Evolutionary conservation across 768 basidiomycete species (phyloP).

Genomic region (Clavulina sp.): DNA sequence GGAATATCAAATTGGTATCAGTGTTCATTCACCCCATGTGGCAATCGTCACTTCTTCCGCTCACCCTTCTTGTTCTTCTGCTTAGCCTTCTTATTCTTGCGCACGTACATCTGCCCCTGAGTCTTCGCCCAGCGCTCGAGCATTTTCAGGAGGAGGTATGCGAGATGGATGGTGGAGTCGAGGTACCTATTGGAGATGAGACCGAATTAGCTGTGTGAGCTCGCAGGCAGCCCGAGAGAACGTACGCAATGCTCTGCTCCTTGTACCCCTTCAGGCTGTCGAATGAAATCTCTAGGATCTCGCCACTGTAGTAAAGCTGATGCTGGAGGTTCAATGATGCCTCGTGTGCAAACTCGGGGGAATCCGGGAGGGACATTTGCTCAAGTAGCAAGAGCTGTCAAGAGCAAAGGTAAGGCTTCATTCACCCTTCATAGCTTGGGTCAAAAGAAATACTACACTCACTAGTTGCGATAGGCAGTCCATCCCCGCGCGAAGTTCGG

Average conservation of each 20-base stretch:
- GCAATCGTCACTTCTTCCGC: constrained; percentile 2
- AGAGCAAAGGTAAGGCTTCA: background rate
- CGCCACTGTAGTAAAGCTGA: constrained; percentile 89
- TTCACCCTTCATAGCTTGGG: too few relatives aligned
- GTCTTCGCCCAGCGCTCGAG: constrained; percentile 74
- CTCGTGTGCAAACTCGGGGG: constrained; percentile 40
- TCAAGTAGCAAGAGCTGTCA: constrained; percentile 64
- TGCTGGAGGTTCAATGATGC: constrained; percentile 69
- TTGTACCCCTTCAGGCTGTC: constrained; percentile 64
- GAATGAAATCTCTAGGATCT: constrained; percentile 76
- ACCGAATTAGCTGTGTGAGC: constrained; percentile 28
- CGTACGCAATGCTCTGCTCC: constrained; percentile 36
- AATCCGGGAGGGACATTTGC: constrained; percentile 42
- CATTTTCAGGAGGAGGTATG: constrained; percentile 74
- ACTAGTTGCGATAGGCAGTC: constrained; percentile 83
- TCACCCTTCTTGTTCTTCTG: constrained; percentile 27
- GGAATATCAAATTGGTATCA: background rate
- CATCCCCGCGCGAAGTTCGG: constrained; percentile 82
- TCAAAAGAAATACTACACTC: constrained; percentile 8
- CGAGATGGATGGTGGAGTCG: constrained; percentile 68
- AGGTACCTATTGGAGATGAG: constrained; percentile 39
- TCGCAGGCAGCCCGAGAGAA: constrained; percentile 1
- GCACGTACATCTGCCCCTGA: constrained; percentile 57
- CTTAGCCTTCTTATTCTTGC: constrained; percentile 41
- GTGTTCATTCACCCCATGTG: too few relatives aligned